Conservation (phyloP, 2,329 filamentous ascomycete species). For the Beauveria asiatica region DNA sequence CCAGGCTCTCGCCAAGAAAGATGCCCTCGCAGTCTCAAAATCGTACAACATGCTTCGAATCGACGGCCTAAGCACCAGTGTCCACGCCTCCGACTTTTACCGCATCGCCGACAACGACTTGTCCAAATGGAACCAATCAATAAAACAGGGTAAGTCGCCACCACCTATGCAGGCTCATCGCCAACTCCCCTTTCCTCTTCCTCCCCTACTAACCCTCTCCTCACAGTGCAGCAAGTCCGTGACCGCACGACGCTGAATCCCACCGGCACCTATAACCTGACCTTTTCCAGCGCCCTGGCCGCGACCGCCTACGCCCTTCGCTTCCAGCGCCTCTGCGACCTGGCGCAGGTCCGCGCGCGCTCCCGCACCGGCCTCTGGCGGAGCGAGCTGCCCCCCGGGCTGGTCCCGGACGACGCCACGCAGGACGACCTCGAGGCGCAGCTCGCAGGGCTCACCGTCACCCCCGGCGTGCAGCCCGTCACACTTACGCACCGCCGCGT, state of each 20-base stretch:
- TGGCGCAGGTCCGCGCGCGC: conserved; percentile 23
- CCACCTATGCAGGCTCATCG: too few species aligned
- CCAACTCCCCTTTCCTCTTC: conserved; percentile 6
- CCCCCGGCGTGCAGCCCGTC: conserved; percentile 19
- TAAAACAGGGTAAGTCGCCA: conserved; percentile 41
- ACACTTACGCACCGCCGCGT: conserved; percentile 16
- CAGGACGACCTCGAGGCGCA: conserved; percentile 16
- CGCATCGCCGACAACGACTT: conserved; percentile 58
- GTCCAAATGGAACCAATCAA: conserved; percentile 57
- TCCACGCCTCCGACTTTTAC: conserved; percentile 62
- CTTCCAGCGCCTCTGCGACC: conserved; percentile 25
- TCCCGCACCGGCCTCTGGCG: conserved; percentile 23
- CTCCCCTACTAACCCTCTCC: not conserved
- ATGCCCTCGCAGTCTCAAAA: not conserved
- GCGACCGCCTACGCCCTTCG: conserved; percentile 50
- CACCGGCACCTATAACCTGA: conserved; percentile 57
- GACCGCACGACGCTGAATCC: conserved; percentile 55
- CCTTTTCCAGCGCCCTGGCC: conserved; percentile 53
- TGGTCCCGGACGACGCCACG: conserved; percentile 12
- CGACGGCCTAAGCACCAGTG: conserved; percentile 46
- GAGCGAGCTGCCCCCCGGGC: conserved; percentile 20
- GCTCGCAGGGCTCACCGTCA: conserved; percentile 22
- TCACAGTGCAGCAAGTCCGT: conserved; percentile 52
- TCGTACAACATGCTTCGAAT: conserved; percentile 42
- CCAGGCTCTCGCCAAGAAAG: not conserved